A percentile compares a stretch with the other conserved stretches of the same genome.
phyloP scores from a whole-genome alignment of 306 rosid species.

The Sechiopsis laciniata region DNA sequence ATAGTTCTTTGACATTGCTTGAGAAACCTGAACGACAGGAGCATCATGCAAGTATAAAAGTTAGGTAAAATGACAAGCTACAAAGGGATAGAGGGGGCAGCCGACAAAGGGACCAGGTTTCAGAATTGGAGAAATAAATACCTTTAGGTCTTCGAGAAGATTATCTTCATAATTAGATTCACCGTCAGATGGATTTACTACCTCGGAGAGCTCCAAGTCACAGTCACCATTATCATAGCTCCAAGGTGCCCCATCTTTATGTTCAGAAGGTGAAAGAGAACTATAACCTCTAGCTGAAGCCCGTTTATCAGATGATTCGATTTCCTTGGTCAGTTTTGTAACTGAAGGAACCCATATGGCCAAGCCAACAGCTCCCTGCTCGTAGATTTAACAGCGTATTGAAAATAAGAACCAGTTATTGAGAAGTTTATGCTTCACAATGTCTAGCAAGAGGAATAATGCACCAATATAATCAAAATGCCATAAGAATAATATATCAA shows the following conservation, averaged over 20 bases:
- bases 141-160: slow-evolving; percentile 76
- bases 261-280: slow-evolving; percentile 50
- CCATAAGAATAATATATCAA: background rate
- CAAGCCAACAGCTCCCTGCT: slow-evolving; percentile 96
- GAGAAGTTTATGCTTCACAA: slow-evolving; percentile 3
- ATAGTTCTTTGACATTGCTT: slow-evolving; percentile 69
- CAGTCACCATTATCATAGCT: slow-evolving; percentile 34
- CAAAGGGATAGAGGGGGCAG: background rate
- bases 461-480: background rate
- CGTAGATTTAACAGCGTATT: slow-evolving; percentile 2
- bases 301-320: slow-evolving; percentile 48
- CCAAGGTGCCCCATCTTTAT: slow-evolving; percentile 42
- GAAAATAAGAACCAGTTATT: background rate
- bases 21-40: slow-evolving; percentile 51
- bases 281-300: slow-evolving; percentile 56
- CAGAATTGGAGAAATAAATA: slow-evolving; percentile 23
- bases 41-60: slow-evolving; percentile 1
- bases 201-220: slow-evolving; percentile 55
- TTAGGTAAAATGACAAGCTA: background rate
- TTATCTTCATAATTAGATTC: slow-evolving; percentile 54
- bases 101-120: background rate
- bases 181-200: slow-evolving; percentile 39
- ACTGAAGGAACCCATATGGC: slow-evolving; percentile 99
- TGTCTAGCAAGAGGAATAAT: background rate
- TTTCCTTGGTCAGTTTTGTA: slow-evolving; percentile 64